These are phyloP conservation scores for Stagonosporopsis rhizophila DNA, from an alignment of 2,329 filamentous ascomycete species.

Conservation along the genomic window DNA sequence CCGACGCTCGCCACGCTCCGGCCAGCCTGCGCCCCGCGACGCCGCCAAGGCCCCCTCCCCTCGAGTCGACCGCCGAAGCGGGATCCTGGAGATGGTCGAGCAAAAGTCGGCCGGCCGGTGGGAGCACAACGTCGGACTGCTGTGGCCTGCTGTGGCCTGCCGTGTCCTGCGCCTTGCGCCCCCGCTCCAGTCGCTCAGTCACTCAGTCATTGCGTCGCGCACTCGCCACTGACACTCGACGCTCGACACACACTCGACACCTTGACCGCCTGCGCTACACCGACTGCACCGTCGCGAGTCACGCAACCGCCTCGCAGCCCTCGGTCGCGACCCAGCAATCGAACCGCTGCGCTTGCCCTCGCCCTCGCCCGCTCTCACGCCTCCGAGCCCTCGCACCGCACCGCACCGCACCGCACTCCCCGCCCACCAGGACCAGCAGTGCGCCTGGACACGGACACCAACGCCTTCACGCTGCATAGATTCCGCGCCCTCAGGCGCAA, in stretches of 20 bases:
- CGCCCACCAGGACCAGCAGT: slow-evolving; percentile 19
- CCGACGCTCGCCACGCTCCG: slow-evolving; percentile 18
- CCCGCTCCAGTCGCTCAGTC: too few species aligned
- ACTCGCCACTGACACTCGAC: too few species aligned
- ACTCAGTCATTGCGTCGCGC: too few species aligned
- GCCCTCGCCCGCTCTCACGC: too few species aligned
- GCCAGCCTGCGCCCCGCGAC: slow-evolving; percentile 28
- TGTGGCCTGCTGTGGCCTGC: too few species aligned
- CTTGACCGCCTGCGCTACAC: background rate
- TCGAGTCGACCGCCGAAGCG: slow-evolving; percentile 20
- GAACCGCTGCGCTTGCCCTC: too few species aligned
- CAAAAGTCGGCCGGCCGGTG: background rate
- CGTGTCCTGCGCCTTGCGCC: too few species aligned
- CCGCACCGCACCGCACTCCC: too few species aligned
- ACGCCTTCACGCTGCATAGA: slow-evolving; percentile 49
- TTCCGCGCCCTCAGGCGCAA: slow-evolving; percentile 50
- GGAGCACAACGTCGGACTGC: too few species aligned
- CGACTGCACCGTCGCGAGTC: slow-evolving; percentile 16
- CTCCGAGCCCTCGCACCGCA: slow-evolving; percentile 23
- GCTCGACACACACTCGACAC: background rate
- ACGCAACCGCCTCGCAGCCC: slow-evolving; percentile 1
- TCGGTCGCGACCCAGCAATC: slow-evolving; percentile 11
- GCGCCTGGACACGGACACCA: slow-evolving; percentile 14
- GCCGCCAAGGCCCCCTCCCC: slow-evolving; percentile 14
- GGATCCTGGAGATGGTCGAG: slow-evolving; percentile 16